Base-by-base conservation (phyloP, 2,329 filamentous ascomycete species). In the Phialemoniopsis sp. region DNA sequence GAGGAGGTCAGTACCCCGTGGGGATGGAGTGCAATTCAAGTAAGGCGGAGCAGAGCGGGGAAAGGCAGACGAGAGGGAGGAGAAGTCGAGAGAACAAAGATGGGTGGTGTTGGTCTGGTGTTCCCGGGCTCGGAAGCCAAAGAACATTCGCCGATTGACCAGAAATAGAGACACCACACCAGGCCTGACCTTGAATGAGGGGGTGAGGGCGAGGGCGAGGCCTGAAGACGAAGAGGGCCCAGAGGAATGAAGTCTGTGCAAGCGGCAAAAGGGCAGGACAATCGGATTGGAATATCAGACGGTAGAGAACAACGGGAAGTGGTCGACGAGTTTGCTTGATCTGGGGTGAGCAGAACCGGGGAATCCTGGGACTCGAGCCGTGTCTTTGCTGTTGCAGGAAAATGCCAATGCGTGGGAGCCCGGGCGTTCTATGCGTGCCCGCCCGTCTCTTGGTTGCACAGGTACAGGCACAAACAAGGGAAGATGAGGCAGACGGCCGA, bases 401-500 rank as follows among this genome's bases (percentile, higher is more conserved):
- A 26, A 37, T 28, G 26, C n/a, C 35, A 14, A 37, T 31, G 35
- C 35, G 30, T 31, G 14, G 15, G 15, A 29, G n/a, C 26, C 21
- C 21, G 21, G 21, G 21, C 21, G 21, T 26, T 6, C 21, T 26
- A 26, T 26, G 21, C 21, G 21, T 26, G 21, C 21, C 21, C 21
- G 21, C 21, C 21, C 21, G 21, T 26, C 10, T 10, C 21, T 26
- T n/a, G n/a, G 21, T 26, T 26, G 21, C 21, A 13, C 32, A 48
- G 31, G 36, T 38, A 40, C 45, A 37, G 46, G 34, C 46, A 46
- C 42, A 34, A 44, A 41, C 33, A 49, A 35, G 34, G 37, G 34
- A 21, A 41, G 40, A 37, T 45, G 42, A 45, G 34, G 33, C 17
- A 34, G 39, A 40, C 39, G 40, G 45, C 41, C 41, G 46, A 48